Conservation (phyloP, 2,329 filamentous ascomycete genomes). For the Lecanicillium sp. region DNA sequence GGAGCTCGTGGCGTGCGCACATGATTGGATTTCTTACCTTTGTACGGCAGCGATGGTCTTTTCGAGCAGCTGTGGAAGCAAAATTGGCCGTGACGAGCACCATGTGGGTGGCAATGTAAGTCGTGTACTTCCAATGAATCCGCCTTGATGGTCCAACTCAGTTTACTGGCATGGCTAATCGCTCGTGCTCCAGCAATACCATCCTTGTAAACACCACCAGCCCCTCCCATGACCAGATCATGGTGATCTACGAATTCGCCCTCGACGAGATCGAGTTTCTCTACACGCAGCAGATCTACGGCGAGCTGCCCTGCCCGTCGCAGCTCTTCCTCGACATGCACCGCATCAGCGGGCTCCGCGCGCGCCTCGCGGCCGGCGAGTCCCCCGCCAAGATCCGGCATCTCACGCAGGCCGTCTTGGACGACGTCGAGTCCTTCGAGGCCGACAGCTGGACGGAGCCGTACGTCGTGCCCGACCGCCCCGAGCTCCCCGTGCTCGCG, state of each 20-base stretch:
- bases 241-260: neutral
- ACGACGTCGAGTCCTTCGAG: neutral
- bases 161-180: too few relatives aligned
- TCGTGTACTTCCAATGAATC: neutral
- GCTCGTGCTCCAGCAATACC: neutral
- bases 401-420: neutral
- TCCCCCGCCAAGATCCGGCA: neutral
- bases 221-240: neutral
- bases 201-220: conserved; percentile 5
- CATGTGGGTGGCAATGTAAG: conserved; percentile 2
- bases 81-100: neutral
- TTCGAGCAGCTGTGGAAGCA: neutral
- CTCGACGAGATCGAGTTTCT: neutral
- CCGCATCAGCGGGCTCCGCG: neutral
- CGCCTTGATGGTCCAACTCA: too few relatives aligned
- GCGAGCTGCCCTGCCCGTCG: conserved; percentile 2
- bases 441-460: neutral
- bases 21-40: conserved; percentile 6
- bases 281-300: neutral
- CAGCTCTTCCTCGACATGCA: conserved; percentile 4
- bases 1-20: neutral
- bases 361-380: neutral
- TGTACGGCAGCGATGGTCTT: neutral
- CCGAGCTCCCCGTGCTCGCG: neutral
- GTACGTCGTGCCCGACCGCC: neutral